phyloP scores from a whole-genome alignment of 2,329 filamentous ascomycete genomes.

The Plenodomus lindquistii region DNA sequence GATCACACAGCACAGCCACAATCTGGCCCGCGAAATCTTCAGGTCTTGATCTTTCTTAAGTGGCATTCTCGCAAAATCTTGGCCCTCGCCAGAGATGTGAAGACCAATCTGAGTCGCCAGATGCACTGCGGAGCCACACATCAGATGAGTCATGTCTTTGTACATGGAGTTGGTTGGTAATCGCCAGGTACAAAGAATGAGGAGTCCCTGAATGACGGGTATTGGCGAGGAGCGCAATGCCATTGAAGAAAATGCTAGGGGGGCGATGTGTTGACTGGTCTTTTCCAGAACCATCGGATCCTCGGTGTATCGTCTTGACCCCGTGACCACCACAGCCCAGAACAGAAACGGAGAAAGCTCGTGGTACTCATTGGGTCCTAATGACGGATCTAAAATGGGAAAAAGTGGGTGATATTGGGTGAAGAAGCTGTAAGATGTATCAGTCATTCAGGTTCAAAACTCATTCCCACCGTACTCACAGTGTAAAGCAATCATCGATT shows the following conservation, averaged over 20 bases:
- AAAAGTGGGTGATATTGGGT: constrained; percentile 39
- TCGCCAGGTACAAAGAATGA: constrained; percentile 48
- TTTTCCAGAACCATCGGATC: constrained; percentile 42
- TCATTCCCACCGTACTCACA: constrained; percentile 20
- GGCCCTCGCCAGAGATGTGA: constrained; percentile 44
- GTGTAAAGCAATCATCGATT: constrained; percentile 41
- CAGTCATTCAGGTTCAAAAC: constrained; percentile 8
- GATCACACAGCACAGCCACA: constrained; percentile 46
- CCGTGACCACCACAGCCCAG: constrained; percentile 47
- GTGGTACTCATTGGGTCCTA: constrained; percentile 39
- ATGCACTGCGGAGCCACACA: constrained; percentile 47
- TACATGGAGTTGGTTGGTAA: constrained; percentile 48
- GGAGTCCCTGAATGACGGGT: constrained; percentile 45
- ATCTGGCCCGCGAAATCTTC: constrained; percentile 38
- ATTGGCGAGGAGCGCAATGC: constrained; percentile 42
- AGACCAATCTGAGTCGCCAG: constrained; percentile 48
- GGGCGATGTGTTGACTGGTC: constrained; percentile 40
- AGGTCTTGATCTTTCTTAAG: constrained; percentile 42
- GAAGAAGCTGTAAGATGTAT: constrained; percentile 33
- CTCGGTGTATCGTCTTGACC: constrained; percentile 43
- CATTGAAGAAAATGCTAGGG: constrained; percentile 44
- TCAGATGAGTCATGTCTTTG: constrained; percentile 46
- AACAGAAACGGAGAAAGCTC: constrained; percentile 44
- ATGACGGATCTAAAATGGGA: constrained; percentile 37
- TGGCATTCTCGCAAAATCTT: constrained; percentile 46